phyloP scores from a whole-genome alignment of 1,284 basidiomycete genomes.

The Kalmanozyma brasiliensis region DNA sequence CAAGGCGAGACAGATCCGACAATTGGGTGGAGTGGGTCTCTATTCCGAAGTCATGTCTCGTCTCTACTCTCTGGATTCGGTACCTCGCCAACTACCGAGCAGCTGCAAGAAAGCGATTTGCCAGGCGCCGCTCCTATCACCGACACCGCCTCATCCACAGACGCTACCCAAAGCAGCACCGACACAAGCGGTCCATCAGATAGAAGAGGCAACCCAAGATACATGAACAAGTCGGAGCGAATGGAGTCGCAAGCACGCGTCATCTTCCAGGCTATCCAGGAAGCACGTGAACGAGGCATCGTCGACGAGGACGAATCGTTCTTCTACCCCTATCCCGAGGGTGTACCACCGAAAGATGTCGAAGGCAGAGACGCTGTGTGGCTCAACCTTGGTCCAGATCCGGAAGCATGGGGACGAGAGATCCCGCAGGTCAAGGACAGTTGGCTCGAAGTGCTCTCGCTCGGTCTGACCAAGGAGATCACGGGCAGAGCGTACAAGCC shows the following conservation, averaged over 20 bases:
- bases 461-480: conserved; percentile 41
- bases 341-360: conserved; percentile 27
- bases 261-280: conserved; percentile 43
- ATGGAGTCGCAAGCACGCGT: conserved; percentile 50
- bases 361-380: conserved; percentile 29
- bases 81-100: conserved; percentile 16
- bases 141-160: background rate
- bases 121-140: background rate
- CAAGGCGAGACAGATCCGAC: conserved; percentile 8
- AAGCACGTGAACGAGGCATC: conserved; percentile 42
- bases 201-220: conserved; percentile 1
- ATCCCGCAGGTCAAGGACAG: conserved; percentile 41
- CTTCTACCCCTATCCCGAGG: conserved; percentile 45
- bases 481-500: background rate
- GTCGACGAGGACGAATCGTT: conserved; percentile 49
- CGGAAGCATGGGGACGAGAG: conserved; percentile 37
- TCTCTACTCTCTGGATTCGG: conserved; percentile 23
- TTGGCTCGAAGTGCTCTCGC: conserved; percentile 46
- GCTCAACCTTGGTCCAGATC: conserved; percentile 43
- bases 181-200: background rate
- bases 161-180: background rate
- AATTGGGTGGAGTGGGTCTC: conserved; percentile 24
- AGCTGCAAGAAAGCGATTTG: background rate
- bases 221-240: conserved; percentile 39
- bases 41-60: conserved; percentile 33